A percentile compares a stretch with the other conserved stretches of the same genome.
phyloP scores from a whole-genome alignment of 2,329 filamentous ascomycete species.

The Aspergillus hiratsukae region DNA sequence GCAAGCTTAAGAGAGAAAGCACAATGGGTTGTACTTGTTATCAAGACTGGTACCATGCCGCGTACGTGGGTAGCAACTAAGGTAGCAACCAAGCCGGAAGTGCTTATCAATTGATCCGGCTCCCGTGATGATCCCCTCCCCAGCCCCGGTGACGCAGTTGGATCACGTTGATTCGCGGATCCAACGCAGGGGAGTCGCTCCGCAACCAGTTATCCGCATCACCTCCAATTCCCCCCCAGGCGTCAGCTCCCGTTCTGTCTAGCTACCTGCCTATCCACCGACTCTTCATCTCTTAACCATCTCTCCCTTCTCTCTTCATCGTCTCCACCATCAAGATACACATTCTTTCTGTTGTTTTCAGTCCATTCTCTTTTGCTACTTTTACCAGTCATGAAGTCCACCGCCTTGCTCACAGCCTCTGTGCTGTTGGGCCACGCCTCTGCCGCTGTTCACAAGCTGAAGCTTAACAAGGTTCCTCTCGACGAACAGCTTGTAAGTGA shows the following conservation, averaged over 20 bases:
- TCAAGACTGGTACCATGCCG: background rate
- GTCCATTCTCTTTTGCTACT: background rate
- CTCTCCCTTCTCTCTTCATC: conserved; percentile 21
- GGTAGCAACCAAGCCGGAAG: background rate
- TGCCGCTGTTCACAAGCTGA: conserved; percentile 90
- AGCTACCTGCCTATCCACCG: conserved; percentile 1
- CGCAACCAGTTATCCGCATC: conserved; percentile 22
- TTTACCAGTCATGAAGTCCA: conserved; percentile 69
- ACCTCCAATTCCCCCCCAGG: conserved; percentile 14
- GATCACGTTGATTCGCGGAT: conserved; percentile 15
- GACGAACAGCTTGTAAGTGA: conserved; percentile 80
- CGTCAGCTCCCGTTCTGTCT: conserved; percentile 23
- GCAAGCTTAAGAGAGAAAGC: background rate
- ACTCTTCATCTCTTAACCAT: conserved; percentile 16
- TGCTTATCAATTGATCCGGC: conserved; percentile 11
- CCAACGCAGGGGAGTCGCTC: conserved; percentile 13
- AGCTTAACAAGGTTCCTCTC: conserved; percentile 93
- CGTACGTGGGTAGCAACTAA: background rate
- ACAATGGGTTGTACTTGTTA: background rate
- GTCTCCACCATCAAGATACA: conserved; percentile 15
- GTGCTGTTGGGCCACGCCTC: conserved; percentile 77
- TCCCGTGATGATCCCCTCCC: conserved; percentile 14
- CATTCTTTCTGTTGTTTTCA: conserved; percentile 6
- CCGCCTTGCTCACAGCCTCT: conserved; percentile 71
- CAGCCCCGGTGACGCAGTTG: conserved; percentile 20